Percentiles rank a stretch among this genome's conserved stretches.
Evolutionary conservation across 1,284 basidiomycete species (phyloP).

Genomic region (Fomitopsis pinicola): DNA sequence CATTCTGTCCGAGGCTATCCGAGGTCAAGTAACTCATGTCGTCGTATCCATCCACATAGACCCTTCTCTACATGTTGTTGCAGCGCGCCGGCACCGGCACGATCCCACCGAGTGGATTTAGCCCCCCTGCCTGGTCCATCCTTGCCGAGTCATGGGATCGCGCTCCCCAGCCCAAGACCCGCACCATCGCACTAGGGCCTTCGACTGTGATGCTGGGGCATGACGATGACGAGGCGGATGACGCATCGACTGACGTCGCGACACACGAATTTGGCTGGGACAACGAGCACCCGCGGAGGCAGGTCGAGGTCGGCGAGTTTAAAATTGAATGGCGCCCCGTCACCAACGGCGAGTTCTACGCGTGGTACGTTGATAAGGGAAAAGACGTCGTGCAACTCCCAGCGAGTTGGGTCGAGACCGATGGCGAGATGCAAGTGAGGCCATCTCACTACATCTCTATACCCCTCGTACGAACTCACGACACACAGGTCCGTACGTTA

Average conservation of each 20-base stretch:
- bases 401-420: conserved; percentile 61
- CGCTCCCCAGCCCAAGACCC: conserved; percentile 35
- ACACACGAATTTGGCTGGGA: conserved; percentile 93
- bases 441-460: neutral
- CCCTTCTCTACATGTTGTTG: conserved; percentile 90
- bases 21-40: too few species aligned
- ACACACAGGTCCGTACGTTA: conserved; percentile 68
- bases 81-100: conserved; percentile 78
- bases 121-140: conserved; percentile 70
- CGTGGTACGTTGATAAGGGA: conserved; percentile 46
- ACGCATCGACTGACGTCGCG: conserved; percentile 41
- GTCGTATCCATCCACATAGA: conserved; percentile 36
- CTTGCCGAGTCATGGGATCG: conserved; percentile 66
- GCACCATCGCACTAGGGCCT: conserved; percentile 57
- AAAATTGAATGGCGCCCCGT: conserved; percentile 82
- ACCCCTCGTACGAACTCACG: neutral
- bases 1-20: too few species aligned
- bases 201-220: conserved; percentile 72
- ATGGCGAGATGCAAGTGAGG: conserved; percentile 47
- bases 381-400: conserved; percentile 45
- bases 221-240: conserved; percentile 77
- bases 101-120: conserved; percentile 74
- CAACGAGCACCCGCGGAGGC: conserved; percentile 78
- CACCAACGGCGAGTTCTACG: conserved; percentile 76
- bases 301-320: conserved; percentile 57